Evolutionary conservation across 2,329 filamentous ascomycete species (phyloP), one percentile per base, ranked within the genome.

Genomic region (Boeremia lycopersici): DNA sequence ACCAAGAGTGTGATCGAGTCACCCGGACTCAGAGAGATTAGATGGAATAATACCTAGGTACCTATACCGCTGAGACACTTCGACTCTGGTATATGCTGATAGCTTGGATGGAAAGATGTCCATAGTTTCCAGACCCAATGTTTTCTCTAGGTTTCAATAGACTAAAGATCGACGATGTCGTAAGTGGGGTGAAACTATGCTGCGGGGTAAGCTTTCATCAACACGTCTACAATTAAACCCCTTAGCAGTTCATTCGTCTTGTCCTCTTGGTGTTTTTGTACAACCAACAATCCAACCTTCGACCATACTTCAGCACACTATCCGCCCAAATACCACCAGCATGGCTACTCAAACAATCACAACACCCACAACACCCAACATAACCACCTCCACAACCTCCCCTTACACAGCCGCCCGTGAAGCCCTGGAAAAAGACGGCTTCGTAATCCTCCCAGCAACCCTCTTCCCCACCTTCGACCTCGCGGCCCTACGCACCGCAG

Each of bases 381-480:
- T 35, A 25, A 36, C 15, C 25, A 11, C 30, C 15, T 30, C 28
- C 13, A 23, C 36, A 25, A 5, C n/a, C 11, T 53, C 69, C 41
- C 68, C 70, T 3, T 74, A 74, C 51, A 45, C 45, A 36, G 56
- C 57, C n/a, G 69, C 71, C 13, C 76, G 84, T 48, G 76, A 79
- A 57, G 74, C 81, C 54, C 87, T 93, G 63, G 81, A 86, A 59
- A 78, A 78, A 48, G 84, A 95, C 74, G 91, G 91, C 74, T 96
- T 88, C 80, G 88, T 93, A 43, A 77, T 89, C 51, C 82, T 95
- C 67, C 87, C 85, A 35, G 82, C 82, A 31, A 79, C 90, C 59
- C 80, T 96, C 65, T 76, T 80, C 53, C 74, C 81, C 2, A 52
- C 76, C 15, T 67, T 73, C 57, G 63, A 72, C 52, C 78, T 95